Base-by-base conservation (phyloP, 441 rosid species). In the Populus hybrid region DNA sequence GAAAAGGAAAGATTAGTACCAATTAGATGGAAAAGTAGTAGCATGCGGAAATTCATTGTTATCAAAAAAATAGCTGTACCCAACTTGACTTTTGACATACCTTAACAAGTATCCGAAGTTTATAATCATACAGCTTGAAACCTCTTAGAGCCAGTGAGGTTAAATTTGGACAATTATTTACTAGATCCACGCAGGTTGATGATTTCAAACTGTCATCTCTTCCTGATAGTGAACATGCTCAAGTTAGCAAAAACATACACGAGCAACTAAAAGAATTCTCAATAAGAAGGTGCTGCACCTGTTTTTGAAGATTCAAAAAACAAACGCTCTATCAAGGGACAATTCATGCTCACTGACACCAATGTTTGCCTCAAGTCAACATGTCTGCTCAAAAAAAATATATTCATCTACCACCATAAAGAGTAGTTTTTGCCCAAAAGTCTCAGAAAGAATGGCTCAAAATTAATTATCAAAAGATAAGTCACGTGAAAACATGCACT, bases 291-390 rank as follows among this genome's bases (percentile, higher is more conserved):
- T 34, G 77, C 14, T 36, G 72, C 75, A 92, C 92, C 90, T 84
- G 88, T 74, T 84, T 74, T 79, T 32, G 89, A 89, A 70, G 88
- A 85, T 75, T 91, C 94, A 70, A 94, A 84, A 86, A 87, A 89
- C 85, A 91, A 85, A 20, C 95, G 90, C 89, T 91, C 93, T 79
- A 94, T 82, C 87, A 89, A 81, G 82, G 78, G 93, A 74, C 96
- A 92, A 75, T 81, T 84, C 79, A 34, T 81, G 81, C 94, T 90
- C 78, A 94, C 88, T 26, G 89, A 81, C 77, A 69, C 82, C 89
- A 94, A 84, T 38, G 91, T 84, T 83, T 90, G 90, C 80, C 91
- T 88, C 84, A 88, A 75, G 77, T 88, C 93, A 81, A 88, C 89
- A 64, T 83, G 85, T 42, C 88, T 88, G 88, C 77, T 57, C 69